Conservation (phyloP, 164 flowering plant genomes). For the Dillenia suffruticosa region DNA sequence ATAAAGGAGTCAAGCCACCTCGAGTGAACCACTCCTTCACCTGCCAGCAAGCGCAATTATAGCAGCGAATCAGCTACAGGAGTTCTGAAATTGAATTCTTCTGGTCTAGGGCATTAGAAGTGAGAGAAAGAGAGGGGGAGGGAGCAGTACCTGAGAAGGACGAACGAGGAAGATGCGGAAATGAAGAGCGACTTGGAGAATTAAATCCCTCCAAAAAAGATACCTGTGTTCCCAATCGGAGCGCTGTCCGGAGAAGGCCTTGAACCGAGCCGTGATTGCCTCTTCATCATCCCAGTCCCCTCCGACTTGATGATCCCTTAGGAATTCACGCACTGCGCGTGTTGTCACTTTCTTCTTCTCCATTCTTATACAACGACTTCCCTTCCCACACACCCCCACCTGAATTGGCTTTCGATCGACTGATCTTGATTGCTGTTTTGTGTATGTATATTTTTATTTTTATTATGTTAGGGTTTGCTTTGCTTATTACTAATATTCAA, state of each 20-base stretch:
- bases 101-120: not conserved
- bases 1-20: constrained; percentile 72
- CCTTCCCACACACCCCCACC: no score
- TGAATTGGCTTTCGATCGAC: no score
- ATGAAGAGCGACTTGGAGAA: constrained; percentile 59
- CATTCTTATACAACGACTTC: no score
- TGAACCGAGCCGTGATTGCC: constrained; percentile 59
- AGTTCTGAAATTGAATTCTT: not conserved
- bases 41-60: constrained; percentile 13
- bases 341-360: no score
- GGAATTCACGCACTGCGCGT: constrained; percentile 8
- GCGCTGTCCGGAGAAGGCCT: constrained; percentile 84
- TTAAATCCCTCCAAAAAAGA: constrained; percentile 71
- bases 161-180: constrained; percentile 42
- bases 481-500: no score
- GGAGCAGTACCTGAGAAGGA: constrained; percentile 38
- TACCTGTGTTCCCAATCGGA: constrained; percentile 77
- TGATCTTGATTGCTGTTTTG: no score
- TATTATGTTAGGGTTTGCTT: no score
- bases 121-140: not conserved
- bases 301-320: constrained; percentile 35
- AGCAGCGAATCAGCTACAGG: not conserved
- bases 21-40: constrained; percentile 69
- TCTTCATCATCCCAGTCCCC: constrained; percentile 88
- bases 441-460: no score